Percentiles rank a stretch among this genome's conserved stretches.
Evolutionary conservation across 768 basidiomycete genomes (phyloP).

Genomic region (Sarcodon aspratus): DNA sequence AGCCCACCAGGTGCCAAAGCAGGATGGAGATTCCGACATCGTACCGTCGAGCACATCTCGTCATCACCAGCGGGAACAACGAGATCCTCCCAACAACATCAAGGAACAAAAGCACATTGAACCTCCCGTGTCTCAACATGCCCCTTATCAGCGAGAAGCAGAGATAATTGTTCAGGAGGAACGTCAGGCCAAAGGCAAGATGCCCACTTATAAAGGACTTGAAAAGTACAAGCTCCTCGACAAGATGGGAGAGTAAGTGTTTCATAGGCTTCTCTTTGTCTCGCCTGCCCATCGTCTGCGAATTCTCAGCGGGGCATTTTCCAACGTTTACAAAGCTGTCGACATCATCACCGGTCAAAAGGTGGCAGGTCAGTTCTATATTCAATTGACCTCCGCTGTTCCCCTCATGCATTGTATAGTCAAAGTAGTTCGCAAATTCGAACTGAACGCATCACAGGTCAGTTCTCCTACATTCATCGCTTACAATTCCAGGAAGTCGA

Average conservation of each 20-base stretch:
- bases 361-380: constrained; percentile 58
- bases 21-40: constrained; percentile 8
- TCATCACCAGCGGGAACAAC: constrained; percentile 18
- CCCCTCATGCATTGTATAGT: constrained; percentile 30
- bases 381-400: not conserved
- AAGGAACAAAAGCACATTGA: constrained; percentile 5
- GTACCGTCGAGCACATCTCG: constrained; percentile 10
- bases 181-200: constrained; percentile 55
- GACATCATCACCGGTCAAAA: constrained; percentile 65
- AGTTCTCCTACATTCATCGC: constrained; percentile 25
- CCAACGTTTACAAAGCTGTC: constrained; percentile 93
- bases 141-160: constrained; percentile 30
- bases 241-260: constrained; percentile 89
- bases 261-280: not conserved
- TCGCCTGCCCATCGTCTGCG: not conserved
- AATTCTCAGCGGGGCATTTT: constrained; percentile 74
- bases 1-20: constrained; percentile 18
- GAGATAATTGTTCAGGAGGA: constrained; percentile 71
- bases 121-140: not conserved
- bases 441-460: constrained; percentile 86
- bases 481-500: constrained; percentile 9
- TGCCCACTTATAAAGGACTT: constrained; percentile 82
- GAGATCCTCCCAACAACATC: constrained; percentile 23
- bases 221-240: constrained; percentile 67
- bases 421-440: constrained; percentile 91